Evolutionary conservation across 1,139 yeast species (phyloP), one percentile per base, ranked within the genome.

Genomic region (Tardiomyces digboiensis): DNA sequence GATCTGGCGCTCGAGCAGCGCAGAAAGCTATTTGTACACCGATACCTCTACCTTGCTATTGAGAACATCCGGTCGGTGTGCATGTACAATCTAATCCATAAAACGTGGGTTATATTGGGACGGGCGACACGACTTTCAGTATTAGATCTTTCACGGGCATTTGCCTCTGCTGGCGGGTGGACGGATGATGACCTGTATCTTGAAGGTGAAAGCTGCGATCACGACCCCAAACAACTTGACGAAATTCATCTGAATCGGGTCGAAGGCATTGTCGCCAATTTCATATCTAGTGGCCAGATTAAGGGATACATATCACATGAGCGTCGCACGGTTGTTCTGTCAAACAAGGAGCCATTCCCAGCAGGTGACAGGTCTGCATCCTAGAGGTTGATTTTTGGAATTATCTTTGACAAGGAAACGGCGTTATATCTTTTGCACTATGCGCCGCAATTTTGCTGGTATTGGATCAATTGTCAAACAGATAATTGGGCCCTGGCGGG

Each of bases 221-320:
- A 46, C 4, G 48, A 45, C 12, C 33, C 38, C 36, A n/a, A 19
- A 29, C 48, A 36, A 12, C 29, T 41, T 21, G 42, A 40, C 26
- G 44, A 45, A 48, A 4, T 52, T 53, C 21, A 46, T 18, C 52
- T 66, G 29, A 82, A 78, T 52, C 80, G 78, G 42, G 70, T 82
- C 5, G 97, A 89, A 63, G 80, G 93, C 51, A 63, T 76, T 21
- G 54, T 88, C 38, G 89, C 96, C 0, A 75, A 75, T 46, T 64
- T 84, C 54, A 86, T 89, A 16, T 68, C 72, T 42, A 65, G 63
- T 39, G 85, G 86, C 10, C 66, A 66, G 45, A 68, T 88, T 47
- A 87, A 84, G 64, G 97, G 97, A 1, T 89, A 88, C 61, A 65
- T 89, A 20, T 83, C 95, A 7, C 93, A 86, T 57, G 75, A 78